Evolutionary conservation across 345 rosid genomes (phyloP).

Genomic region (Citrus sp.): DNA sequence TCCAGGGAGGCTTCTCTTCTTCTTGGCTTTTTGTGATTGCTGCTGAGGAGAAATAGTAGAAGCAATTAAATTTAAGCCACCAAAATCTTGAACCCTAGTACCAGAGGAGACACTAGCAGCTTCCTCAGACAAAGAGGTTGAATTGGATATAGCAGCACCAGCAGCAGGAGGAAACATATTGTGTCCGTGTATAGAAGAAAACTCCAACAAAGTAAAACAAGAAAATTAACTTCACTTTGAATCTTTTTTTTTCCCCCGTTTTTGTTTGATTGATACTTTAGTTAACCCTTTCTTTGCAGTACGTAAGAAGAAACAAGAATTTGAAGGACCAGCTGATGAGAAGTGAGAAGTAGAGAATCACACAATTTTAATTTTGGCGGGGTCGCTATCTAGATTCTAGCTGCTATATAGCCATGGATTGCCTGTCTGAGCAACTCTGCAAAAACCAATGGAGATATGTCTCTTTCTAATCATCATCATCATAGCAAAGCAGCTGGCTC

Average conservation of each 20-base stretch:
- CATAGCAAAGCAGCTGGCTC: slow-evolving; percentile 2
- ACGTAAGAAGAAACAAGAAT: slow-evolving; percentile 27
- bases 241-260: background rate
- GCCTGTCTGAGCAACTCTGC: slow-evolving; percentile 43
- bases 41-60: slow-evolving; percentile 37
- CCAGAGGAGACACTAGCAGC: slow-evolving; percentile 67
- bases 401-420: slow-evolving; percentile 61
- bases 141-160: slow-evolving; percentile 51
- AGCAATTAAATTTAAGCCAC: slow-evolving; percentile 35
- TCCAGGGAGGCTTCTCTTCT: slow-evolving; percentile 87
- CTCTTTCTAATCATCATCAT: slow-evolving; percentile 20
- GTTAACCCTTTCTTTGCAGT: slow-evolving; percentile 21
- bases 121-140: slow-evolving; percentile 62
- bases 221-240: slow-evolving; percentile 8
- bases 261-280: slow-evolving; percentile 19
- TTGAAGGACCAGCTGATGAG: background rate
- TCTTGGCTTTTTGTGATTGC: slow-evolving; percentile 50
- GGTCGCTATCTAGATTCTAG: slow-evolving; percentile 9
- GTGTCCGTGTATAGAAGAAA: slow-evolving; percentile 40
- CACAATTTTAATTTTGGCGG: background rate
- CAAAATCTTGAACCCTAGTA: slow-evolving; percentile 48
- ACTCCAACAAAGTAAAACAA: slow-evolving; percentile 43
- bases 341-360: no score
- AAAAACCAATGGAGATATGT: slow-evolving; percentile 32
- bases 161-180: background rate